Base-by-base conservation (phyloP, 1,284 basidiomycete genomes). In the Butyriboletus appendiculatus region DNA sequence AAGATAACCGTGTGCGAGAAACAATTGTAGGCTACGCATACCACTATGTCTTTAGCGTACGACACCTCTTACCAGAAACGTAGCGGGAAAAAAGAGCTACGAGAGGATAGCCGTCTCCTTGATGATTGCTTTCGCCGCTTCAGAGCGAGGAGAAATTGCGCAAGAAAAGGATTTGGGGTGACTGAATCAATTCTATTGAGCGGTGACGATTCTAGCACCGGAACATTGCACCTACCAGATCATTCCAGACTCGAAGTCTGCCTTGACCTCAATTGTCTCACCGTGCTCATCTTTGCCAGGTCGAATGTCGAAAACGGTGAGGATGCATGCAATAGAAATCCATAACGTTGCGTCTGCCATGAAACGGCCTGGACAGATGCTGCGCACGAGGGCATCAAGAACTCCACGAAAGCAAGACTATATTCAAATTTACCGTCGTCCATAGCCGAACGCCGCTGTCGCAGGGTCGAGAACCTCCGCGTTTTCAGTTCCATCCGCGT, bases 251-350 rank as follows among this genome's bases (percentile, higher is more conserved):
- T 75, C 68, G 47, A 79, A 80, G 2, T 62, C 66, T 4, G 75
- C 70, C 42, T 67, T 63, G 12, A 71, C 64, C 20, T 67, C 59
- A 2, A 74, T 53, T 4, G 62, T 61, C 10, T 55, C 56, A 2
- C 76, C 78, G 16, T 63, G 58, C 28, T 70, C 69, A 48, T 76
- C 74, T n/a, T 68, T 62, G 0, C 70, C 73, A 9, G 70, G 67
- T 10, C 58, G 53, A 41, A 80, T 75, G 41, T 76, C 60, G 51
- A 80, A 80, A 4, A 69, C 71, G n/a, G 70, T 67, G 53, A 81
- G 66, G n/a, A 81, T 75, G 42, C 71, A 77, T 14, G 76, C 80
- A n/a, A 81, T 72, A 0, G 77, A 75, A 33, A 81, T 75, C 76
- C 77, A 81, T 10, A 81, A 57, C 40, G 77, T 76, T 0, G 75